A percentile compares a stretch with the other conserved stretches of the same genome.
phyloP scores from a whole-genome alignment of 352 stramenopile species.

The Phytophthora melonis region DNA sequence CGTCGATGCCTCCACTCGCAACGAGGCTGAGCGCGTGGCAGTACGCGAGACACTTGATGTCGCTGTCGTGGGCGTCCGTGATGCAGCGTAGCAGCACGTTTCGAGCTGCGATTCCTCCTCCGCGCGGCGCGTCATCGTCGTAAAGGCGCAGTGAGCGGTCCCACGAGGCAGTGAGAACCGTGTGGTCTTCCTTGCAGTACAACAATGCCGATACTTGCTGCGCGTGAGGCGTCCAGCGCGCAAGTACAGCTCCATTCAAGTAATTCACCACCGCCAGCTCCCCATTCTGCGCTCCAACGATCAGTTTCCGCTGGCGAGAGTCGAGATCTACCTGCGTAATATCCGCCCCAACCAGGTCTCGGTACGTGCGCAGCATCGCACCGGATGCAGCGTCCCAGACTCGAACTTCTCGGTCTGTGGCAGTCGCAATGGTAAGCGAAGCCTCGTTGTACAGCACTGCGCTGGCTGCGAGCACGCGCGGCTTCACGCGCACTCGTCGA shows the following conservation, averaged over 20 bases:
- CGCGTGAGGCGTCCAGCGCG: slow-evolving; percentile 71
- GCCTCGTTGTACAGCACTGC: slow-evolving; percentile 75
- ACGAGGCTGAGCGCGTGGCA: slow-evolving; percentile 77
- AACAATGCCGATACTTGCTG: slow-evolving; percentile 68
- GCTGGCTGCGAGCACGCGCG: slow-evolving; percentile 63
- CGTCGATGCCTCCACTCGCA: slow-evolving; percentile 67
- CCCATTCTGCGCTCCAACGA: slow-evolving; percentile 72
- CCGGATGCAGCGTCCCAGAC: slow-evolving; percentile 77
- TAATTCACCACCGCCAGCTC: slow-evolving; percentile 81
- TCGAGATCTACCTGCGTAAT: slow-evolving; percentile 83
- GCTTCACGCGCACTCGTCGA: slow-evolving; percentile 70
- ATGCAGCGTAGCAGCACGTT: slow-evolving; percentile 75
- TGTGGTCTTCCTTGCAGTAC: slow-evolving; percentile 83
- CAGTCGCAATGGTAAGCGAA: slow-evolving; percentile 74
- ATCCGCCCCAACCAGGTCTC: slow-evolving; percentile 57
- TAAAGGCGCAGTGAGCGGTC: slow-evolving; percentile 79
- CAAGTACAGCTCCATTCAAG: slow-evolving; percentile 74
- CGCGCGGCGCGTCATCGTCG: slow-evolving; percentile 59
- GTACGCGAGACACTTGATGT: slow-evolving; percentile 85
- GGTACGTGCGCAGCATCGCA: slow-evolving; percentile 66
- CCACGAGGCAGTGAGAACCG: slow-evolving; percentile 80
- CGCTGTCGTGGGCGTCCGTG: slow-evolving; percentile 72
- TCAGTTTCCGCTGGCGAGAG: slow-evolving; percentile 71
- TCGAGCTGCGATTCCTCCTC: slow-evolving; percentile 32
- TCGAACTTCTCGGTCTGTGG: slow-evolving; percentile 70